These are phyloP conservation scores for Arachnomyces sp. DNA, from an alignment of 2,329 filamentous ascomycete genomes.

Conservation along the genomic window DNA sequence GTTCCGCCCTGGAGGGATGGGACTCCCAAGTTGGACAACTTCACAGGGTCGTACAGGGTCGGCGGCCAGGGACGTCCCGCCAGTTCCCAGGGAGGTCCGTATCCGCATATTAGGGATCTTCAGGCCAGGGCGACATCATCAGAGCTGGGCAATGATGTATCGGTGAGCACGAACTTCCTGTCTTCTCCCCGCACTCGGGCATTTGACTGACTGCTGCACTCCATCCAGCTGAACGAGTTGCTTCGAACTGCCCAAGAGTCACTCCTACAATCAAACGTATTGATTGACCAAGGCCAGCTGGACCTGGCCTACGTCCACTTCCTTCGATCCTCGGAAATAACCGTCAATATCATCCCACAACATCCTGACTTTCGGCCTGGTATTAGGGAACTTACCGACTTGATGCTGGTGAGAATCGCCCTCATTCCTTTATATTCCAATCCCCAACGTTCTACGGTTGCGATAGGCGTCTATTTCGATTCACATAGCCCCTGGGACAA, in stretches of 20 bases:
- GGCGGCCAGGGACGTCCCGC: constrained; percentile 6
- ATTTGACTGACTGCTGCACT: constrained; percentile 12
- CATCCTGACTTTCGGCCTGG: constrained; percentile 55
- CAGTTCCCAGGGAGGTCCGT: constrained; percentile 16
- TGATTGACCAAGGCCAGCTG: constrained; percentile 34
- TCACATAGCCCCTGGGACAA: not conserved
- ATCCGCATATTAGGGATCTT: constrained; percentile 38
- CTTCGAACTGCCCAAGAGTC: constrained; percentile 29
- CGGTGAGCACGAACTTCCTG: constrained; percentile 7
- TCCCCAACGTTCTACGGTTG: not conserved
- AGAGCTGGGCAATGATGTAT: constrained; percentile 9
- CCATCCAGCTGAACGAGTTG: constrained; percentile 25
- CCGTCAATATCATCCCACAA: constrained; percentile 64
- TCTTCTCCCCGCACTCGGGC: not conserved
- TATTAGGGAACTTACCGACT: too few relatives aligned
- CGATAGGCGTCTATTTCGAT: not conserved
- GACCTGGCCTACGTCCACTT: constrained; percentile 78
- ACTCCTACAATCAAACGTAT: constrained; percentile 24
- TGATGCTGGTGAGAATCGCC: constrained; percentile 18
- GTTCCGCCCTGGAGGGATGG: constrained; percentile 26
- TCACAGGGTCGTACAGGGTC: not conserved
- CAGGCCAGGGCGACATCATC: constrained; percentile 10
- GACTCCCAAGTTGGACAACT: not conserved
- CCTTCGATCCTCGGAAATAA: constrained; percentile 69
- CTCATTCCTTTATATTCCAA: constrained; percentile 1